Conservation (phyloP, 2,329 filamentous ascomycete genomes). For the Diaporthe destruens region DNA sequence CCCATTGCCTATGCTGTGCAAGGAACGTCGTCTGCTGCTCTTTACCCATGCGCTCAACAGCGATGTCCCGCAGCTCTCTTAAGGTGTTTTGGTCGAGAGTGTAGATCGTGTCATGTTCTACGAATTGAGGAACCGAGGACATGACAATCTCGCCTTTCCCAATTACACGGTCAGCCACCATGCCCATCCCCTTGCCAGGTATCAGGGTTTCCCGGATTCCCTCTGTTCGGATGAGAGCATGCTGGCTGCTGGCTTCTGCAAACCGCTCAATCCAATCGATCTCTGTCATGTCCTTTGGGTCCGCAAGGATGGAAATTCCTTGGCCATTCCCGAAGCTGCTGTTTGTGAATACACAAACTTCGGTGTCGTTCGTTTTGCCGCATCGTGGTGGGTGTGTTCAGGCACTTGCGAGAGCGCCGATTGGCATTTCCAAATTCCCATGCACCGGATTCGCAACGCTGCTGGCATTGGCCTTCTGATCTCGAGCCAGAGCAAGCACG, state of each 20-base stretch:
- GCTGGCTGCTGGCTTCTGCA: not conserved
- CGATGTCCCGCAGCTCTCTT: conserved; percentile 8
- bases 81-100: not conserved
- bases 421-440: not conserved
- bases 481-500: conserved; percentile 7
- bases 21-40: conserved; percentile 12
- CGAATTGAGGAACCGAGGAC: conserved; percentile 6
- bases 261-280: conserved; percentile 13
- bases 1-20: conserved; percentile 18
- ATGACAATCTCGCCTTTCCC: conserved; percentile 18
- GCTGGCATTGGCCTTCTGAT: conserved; percentile 1
- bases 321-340: conserved; percentile 10
- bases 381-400: conserved; percentile 8
- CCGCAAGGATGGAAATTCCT: not conserved
- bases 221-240: conserved; percentile 6
- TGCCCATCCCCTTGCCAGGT: conserved; percentile 22
- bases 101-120: conserved; percentile 6
- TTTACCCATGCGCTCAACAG: conserved; percentile 13
- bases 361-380: not conserved
- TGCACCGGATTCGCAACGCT: not conserved
- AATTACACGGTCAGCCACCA: conserved; percentile 6
- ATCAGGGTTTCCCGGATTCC: not conserved
- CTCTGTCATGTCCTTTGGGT: not conserved
- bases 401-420: conserved; percentile 1
- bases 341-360: conserved; percentile 21